Percentiles rank a stretch among this genome's conserved stretches.
These are phyloP conservation scores for Volvariella volvacea DNA, from an alignment of 1,284 basidiomycete genomes.

Conservation along the genomic window DNA sequence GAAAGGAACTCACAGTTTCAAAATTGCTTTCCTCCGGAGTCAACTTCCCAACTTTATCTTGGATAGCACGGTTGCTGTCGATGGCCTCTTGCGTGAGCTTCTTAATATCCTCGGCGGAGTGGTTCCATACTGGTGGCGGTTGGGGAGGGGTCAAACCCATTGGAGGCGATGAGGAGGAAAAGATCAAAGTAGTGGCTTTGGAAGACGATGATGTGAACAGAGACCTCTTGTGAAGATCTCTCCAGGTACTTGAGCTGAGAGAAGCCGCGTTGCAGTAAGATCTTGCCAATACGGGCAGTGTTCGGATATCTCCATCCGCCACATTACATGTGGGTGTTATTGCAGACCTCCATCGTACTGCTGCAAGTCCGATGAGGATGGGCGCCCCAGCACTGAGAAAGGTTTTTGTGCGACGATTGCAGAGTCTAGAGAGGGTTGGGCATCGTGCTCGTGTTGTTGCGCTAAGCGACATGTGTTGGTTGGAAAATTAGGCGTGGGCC, in stretches of 20 bases:
- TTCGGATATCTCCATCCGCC: conserved; percentile 31
- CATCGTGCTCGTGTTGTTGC: conserved; percentile 14
- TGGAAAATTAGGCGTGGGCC: conserved; percentile 5
- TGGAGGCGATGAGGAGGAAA: conserved; percentile 10
- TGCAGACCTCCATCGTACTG: conserved; percentile 29
- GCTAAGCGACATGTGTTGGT: conserved; percentile 21
- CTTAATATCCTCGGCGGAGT: conserved; percentile 56
- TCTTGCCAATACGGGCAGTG: conserved; percentile 18
- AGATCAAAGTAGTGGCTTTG: conserved; percentile 9
- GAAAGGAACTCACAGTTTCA: conserved; percentile 38
- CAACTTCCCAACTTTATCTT: conserved; percentile 61
- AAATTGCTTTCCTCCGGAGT: conserved; percentile 50
- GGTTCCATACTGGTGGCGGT: conserved; percentile 60
- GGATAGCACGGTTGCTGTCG: conserved; percentile 43
- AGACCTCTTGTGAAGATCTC: conserved; percentile 8
- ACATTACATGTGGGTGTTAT: conserved; percentile 21
- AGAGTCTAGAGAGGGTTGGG: conserved; percentile 13
- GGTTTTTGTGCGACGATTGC: conserved; percentile 11
- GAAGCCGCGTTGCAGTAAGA: conserved; percentile 7
- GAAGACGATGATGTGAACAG: neutral
- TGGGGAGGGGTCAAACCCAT: conserved; percentile 63
- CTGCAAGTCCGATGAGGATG: conserved; percentile 28
- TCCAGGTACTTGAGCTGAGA: conserved; percentile 5
- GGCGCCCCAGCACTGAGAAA: conserved; percentile 27
- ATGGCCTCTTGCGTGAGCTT: conserved; percentile 56